phyloP scores from a whole-genome alignment of 2,329 filamentous ascomycete species.

The Fusarium staphyleae region DNA sequence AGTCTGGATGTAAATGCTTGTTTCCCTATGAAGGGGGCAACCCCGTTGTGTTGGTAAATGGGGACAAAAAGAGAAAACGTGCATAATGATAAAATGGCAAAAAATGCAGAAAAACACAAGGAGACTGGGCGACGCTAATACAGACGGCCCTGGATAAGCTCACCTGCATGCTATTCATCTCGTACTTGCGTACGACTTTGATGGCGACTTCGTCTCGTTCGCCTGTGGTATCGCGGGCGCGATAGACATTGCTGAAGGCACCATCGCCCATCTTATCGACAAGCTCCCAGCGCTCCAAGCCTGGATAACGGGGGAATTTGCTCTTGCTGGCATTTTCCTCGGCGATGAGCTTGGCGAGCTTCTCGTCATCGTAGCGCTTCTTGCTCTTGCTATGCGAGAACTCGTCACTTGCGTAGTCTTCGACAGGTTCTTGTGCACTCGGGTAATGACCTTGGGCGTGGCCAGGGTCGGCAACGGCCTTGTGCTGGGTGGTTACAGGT shows the following conservation, averaged over 20 bases:
- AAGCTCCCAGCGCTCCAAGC: conserved; percentile 72
- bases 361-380: conserved; percentile 64
- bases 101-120: conserved; percentile 27
- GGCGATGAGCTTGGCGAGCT: conserved; percentile 84
- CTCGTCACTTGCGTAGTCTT: conserved; percentile 71
- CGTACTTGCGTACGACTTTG: conserved; percentile 98
- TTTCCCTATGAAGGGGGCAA: conserved; percentile 72
- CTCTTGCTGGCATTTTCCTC: conserved; percentile 88
- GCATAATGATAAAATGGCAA: conserved; percentile 5
- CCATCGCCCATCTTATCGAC: conserved; percentile 98
- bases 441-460: conserved; percentile 45
- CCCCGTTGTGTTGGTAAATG: conserved; percentile 62
- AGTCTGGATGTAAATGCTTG: conserved; percentile 93
- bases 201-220: conserved; percentile 85
- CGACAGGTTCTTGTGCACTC: conserved; percentile 56
- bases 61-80: conserved; percentile 33
- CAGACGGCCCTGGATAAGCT: conserved; percentile 54
- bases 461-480: conserved; percentile 57
- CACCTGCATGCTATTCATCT: conserved; percentile 99
- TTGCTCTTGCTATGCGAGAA: conserved; percentile 48
- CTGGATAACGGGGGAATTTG: conserved; percentile 74
- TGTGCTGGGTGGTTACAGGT: conserved; percentile 59
- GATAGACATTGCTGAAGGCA: conserved; percentile 98
- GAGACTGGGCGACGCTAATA: conserved; percentile 36
- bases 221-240: conserved; percentile 77